Evolutionary conservation across 257 asterid genomes (phyloP), one percentile per base, ranked within the genome.

Genomic region (Ophiorrhiza pumila): DNA sequence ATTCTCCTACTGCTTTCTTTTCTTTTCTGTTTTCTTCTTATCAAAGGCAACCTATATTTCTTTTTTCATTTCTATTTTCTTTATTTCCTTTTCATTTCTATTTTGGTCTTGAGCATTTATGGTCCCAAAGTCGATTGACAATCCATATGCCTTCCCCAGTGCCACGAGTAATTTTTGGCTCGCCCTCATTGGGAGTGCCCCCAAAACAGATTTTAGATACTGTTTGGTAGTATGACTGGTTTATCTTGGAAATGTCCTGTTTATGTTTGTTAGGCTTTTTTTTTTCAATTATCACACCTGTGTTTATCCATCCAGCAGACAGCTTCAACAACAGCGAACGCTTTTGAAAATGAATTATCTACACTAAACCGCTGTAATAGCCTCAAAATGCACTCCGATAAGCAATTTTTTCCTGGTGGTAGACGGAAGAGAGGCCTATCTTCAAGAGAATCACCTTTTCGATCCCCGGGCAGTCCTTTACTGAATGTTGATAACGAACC

Each of bases 371-470:
- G 56, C 49, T 72, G 77, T 43, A 79, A 71, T 68, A 42, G 52
- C 72, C 71, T 41, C 47, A 84, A 68, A 35, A 55, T 25, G 78
- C 82, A 68, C 81, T 79, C 65, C 49, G 71, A 68, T 35, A 72
- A 65, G 71, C 72, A 70, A 71, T 68, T 47, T 60, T 61, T 56
- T 53, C 49, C 84, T 60, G 74, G 69, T 43, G 57, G 62, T 79
- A 72, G 80, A 68, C 70, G 65, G 63, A 84, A 74, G 81, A 78
- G 72, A 32, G 61, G 62, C 43, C 31, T 67, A 35, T 79, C 94
- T 67, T 79, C 86, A 31, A 87, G 87, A 65, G 78, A 82, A 76
- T 25, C 72, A 66, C 83, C 85, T 82, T 87, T 83, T 73, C 80
- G 65, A 65, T 82, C 90, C 77, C 86, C 86, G 8, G 67, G 46